Percentiles rank a stretch among this genome's conserved stretches.
Conservation (phyloP, 2,329 filamentous ascomycete genomes). For the Apiospora aurea region DNA sequence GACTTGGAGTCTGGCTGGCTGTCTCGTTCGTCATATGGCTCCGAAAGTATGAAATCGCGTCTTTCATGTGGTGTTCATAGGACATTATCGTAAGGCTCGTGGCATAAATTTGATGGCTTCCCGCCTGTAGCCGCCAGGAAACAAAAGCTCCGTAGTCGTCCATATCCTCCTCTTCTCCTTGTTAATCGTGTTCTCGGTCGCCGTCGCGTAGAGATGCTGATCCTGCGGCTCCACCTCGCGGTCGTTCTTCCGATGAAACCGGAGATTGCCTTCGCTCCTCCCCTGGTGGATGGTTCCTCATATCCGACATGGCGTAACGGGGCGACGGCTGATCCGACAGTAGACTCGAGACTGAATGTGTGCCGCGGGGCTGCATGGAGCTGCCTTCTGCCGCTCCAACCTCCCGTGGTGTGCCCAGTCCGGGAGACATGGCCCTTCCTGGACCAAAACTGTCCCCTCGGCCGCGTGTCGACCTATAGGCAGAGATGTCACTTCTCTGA, state of each 20-base stretch:
- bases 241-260: constrained; percentile 26
- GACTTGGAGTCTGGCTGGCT: neutral
- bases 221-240: constrained; percentile 25
- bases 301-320: constrained; percentile 24
- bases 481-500: constrained; percentile 69
- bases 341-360: constrained; percentile 29
- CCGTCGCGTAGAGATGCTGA: constrained; percentile 23
- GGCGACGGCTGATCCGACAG: constrained; percentile 29
- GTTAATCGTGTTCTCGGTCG: constrained; percentile 27
- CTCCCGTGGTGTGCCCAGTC: constrained; percentile 44
- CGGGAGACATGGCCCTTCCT: constrained; percentile 47
- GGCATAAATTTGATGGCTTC: neutral
- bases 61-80: neutral
- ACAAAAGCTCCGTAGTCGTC: neutral
- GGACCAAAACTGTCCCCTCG: constrained; percentile 44
- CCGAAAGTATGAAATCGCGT: neutral
- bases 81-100: constrained; percentile 13
- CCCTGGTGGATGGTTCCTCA: constrained; percentile 23
- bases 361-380: constrained; percentile 7
- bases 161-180: neutral
- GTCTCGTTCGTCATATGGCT: neutral
- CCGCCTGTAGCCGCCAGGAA: neutral
- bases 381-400: constrained; percentile 24
- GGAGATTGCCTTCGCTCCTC: constrained; percentile 29
- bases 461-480: constrained; percentile 51